phyloP scores from a whole-genome alignment of 352 stramenopile genomes.

The Phytophthora litchii region DNA sequence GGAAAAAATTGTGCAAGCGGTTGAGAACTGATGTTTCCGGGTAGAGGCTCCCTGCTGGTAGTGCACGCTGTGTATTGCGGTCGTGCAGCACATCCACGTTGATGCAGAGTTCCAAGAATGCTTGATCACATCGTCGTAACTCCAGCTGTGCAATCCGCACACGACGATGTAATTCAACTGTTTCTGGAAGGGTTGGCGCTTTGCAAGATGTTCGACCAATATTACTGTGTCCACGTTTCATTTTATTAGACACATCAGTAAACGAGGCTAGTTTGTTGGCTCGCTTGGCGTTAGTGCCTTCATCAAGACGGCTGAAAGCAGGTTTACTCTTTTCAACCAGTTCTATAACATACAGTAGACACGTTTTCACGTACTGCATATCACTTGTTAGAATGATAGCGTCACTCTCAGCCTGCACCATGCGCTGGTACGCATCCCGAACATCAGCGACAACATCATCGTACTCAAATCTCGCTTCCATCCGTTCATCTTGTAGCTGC shows the following conservation, averaged over 20 bases:
- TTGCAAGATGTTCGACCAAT: constrained; percentile 6
- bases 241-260: constrained; percentile 17
- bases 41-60: constrained; percentile 46
- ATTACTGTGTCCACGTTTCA: constrained; percentile 21
- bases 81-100: constrained; percentile 44
- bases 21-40: constrained; percentile 40
- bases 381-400: constrained; percentile 72
- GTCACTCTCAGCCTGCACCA: constrained; percentile 57
- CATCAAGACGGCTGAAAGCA: constrained; percentile 21
- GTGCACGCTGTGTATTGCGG: constrained; percentile 20
- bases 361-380: constrained; percentile 68
- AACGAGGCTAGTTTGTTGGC: constrained; percentile 9
- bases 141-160: constrained; percentile 47
- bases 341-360: constrained; percentile 39
- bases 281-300: not conserved
- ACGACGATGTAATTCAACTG: constrained; percentile 58
- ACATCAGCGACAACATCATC: constrained; percentile 59
- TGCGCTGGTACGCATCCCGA: constrained; percentile 42
- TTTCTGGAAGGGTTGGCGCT: constrained; percentile 47
- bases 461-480: constrained; percentile 66
- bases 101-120: constrained; percentile 66
- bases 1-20: constrained; percentile 37
- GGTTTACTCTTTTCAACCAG: constrained; percentile 38
- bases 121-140: constrained; percentile 55
- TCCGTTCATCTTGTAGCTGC: constrained; percentile 65